Evolutionary conservation across 1,284 basidiomycete genomes (phyloP).

Genomic region (Leccinum pachyderme): DNA sequence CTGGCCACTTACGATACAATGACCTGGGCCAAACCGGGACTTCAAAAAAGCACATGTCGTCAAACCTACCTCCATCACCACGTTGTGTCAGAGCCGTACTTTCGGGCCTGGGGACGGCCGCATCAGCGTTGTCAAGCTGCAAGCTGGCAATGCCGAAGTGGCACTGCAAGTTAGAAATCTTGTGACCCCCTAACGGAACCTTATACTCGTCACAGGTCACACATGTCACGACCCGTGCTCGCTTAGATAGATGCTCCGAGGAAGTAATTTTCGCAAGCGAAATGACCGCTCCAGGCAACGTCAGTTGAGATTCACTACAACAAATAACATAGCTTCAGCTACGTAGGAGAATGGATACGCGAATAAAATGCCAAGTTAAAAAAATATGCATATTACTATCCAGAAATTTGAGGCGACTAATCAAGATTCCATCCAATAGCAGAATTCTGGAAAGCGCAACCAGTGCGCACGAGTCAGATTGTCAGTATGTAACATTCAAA

Average conservation of each 20-base stretch:
- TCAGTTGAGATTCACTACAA: not conserved
- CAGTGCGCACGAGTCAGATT: not conserved
- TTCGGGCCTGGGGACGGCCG: not conserved
- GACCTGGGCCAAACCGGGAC: not conserved
- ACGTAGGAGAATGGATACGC: slow-evolving; percentile 9
- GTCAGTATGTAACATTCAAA: not conserved
- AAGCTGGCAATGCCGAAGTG: not conserved
- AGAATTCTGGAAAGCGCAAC: slow-evolving; percentile 1
- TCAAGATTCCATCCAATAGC: not conserved
- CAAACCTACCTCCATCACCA: slow-evolving; percentile 1
- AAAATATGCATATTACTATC: slow-evolving; percentile 10
- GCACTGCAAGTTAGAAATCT: not conserved
- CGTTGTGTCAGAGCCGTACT: slow-evolving; percentile 1
- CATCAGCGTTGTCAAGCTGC: too few species aligned
- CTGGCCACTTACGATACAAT: not conserved
- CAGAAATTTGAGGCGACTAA: slow-evolving; percentile 6
- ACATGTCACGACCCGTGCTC: not conserved
- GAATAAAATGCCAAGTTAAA: slow-evolving; percentile 8
- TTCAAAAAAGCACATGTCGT: not conserved
- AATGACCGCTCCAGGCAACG: not conserved
- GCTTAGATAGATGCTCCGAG: not conserved
- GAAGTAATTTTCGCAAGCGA: slow-evolving; percentile 5
- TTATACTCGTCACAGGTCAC: not conserved
- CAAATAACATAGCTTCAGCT: slow-evolving; percentile 3
- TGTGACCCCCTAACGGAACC: not conserved